A percentile compares a stretch with the other conserved stretches of the same genome.
These are phyloP conservation scores for Naumovozyma baii DNA, from an alignment of 805 yeast genomes.

Conservation along the genomic window DNA sequence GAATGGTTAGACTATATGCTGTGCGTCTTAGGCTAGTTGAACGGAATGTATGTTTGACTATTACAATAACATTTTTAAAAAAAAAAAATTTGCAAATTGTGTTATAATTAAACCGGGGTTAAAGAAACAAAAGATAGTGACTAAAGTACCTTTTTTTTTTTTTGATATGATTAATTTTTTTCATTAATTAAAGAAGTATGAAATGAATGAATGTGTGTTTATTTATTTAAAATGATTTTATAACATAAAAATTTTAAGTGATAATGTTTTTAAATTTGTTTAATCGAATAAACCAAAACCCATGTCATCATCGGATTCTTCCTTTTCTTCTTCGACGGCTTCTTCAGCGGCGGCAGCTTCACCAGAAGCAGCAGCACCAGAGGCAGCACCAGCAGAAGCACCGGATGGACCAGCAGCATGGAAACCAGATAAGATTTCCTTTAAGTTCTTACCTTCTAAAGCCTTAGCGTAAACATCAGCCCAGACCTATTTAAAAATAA, in stretches of 20 bases:
- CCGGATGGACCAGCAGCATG: constrained; percentile 37
- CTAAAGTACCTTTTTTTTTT: no score
- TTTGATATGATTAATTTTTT: no score
- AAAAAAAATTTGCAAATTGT: no score
- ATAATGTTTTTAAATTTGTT: constrained; percentile 16
- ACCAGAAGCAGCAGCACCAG: constrained; percentile 39
- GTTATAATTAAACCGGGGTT: no score
- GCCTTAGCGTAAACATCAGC: constrained; percentile 76
- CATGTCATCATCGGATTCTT: constrained; percentile 77
- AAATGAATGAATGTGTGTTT: no score
- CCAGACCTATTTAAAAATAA: constrained; percentile 41
- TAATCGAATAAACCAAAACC: constrained; percentile 90
- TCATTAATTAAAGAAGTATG: no score
- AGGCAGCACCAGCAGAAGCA: constrained; percentile 36
- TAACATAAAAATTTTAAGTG: background rate
- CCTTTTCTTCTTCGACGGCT: constrained; percentile 53
- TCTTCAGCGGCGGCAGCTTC: constrained; percentile 41
- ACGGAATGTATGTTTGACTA: no score
- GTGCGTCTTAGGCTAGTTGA: no score
- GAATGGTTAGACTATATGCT: no score
- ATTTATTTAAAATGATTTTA: no score
- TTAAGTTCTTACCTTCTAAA: constrained; percentile 71
- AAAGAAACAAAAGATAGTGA: no score
- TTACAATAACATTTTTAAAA: no score
- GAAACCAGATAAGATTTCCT: constrained; percentile 56